Conservation (phyloP, 331 rosid species). For the Acacia concinna region DNA sequence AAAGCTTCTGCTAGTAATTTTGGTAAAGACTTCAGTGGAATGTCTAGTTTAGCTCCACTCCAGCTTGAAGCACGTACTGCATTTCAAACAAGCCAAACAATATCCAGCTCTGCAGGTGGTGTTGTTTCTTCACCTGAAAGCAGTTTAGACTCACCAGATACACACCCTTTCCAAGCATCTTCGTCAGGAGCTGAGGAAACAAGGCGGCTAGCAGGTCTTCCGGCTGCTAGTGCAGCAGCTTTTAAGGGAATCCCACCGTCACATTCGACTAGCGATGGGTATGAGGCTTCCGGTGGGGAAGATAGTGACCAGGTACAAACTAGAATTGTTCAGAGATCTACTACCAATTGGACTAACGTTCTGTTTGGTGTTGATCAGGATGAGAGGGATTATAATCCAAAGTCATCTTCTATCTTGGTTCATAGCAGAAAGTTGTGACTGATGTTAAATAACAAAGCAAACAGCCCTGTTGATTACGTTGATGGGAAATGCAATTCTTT, state of each 20-base stretch:
- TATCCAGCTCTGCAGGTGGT: conserved; percentile 68
- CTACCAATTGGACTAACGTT: conserved; percentile 77
- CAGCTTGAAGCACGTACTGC: conserved; percentile 82
- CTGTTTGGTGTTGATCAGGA: conserved; percentile 73
- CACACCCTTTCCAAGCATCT: conserved; percentile 75
- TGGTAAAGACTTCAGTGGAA: conserved; percentile 56
- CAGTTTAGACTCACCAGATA: conserved; percentile 91
- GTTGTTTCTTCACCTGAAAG: conserved; percentile 93
- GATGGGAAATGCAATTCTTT: conserved; percentile 59
- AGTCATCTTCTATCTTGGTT: conserved; percentile 58
- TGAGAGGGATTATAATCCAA: conserved; percentile 52
- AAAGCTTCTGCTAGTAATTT: conserved; percentile 51
- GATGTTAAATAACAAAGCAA: conserved; percentile 34
- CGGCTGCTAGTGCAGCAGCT: conserved; percentile 41
- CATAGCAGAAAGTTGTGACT: conserved; percentile 59
- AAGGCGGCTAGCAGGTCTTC: conserved; percentile 58
- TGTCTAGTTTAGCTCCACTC: conserved; percentile 71
- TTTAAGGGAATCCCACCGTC: conserved; percentile 66
- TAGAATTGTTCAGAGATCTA: conserved; percentile 60
- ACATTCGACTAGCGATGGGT: conserved; percentile 98
- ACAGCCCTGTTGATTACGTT: conserved; percentile 39
- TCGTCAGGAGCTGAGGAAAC: conserved; percentile 73
- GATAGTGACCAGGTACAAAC: conserved; percentile 94
- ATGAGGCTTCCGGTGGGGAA: conserved; percentile 97
- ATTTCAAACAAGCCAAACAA: conserved; percentile 73